Evolutionary conservation across 768 basidiomycete species (phyloP).

Genomic region (Panaeolus papilionaceus): DNA sequence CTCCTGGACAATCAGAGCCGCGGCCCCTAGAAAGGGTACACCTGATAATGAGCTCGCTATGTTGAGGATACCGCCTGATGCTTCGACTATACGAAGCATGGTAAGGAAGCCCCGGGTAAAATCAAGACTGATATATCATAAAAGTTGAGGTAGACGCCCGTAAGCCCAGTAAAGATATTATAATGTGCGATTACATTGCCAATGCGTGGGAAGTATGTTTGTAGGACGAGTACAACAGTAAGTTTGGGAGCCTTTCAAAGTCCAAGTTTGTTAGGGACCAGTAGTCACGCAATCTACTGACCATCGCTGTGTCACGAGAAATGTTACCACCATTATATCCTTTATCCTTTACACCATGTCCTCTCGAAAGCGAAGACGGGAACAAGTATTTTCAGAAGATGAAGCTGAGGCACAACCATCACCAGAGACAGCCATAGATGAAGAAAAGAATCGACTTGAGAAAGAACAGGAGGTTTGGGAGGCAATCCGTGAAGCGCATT

Average conservation of each 20-base stretch:
- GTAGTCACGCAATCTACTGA: constrained; percentile 3
- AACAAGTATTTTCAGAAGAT: constrained; percentile 43
- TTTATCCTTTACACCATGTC: constrained; percentile 33
- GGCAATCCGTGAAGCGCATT: constrained; percentile 77
- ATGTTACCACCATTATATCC: constrained; percentile 10
- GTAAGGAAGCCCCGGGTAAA: not conserved
- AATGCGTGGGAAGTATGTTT: constrained; percentile 9
- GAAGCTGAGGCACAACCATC: constrained; percentile 26
- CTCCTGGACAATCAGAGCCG: constrained; percentile 47
- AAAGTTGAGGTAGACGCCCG: constrained; percentile 12
- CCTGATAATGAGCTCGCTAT: constrained; percentile 51
- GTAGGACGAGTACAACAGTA: not conserved
- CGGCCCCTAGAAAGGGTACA: constrained; percentile 52
- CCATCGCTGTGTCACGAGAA: not conserved
- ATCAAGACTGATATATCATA: not conserved
- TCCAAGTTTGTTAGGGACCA: not conserved
- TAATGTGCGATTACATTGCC: not conserved
- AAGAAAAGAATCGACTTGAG: constrained; percentile 39
- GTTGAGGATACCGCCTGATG: constrained; percentile 40
- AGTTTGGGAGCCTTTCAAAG: not conserved
- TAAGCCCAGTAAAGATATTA: constrained; percentile 2
- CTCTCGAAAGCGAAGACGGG: constrained; percentile 55
- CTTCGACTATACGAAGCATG: constrained; percentile 31
- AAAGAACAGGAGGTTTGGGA: constrained; percentile 77
- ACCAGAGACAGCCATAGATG: constrained; percentile 28